Base-by-base conservation (phyloP, 2,329 filamentous ascomycete genomes). In the Apiospora sp. region DNA sequence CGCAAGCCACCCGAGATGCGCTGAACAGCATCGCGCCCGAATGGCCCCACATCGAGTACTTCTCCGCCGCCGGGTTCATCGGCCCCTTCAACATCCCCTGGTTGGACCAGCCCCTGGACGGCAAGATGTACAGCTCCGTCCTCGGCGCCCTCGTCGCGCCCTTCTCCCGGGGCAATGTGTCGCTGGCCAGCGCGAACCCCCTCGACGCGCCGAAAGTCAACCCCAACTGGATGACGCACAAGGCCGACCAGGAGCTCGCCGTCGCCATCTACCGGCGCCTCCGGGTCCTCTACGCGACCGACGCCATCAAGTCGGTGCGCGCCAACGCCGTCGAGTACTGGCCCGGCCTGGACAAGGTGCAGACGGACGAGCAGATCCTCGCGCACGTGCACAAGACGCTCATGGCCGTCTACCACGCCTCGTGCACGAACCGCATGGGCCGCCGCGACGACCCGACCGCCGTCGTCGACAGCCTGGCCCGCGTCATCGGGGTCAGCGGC, bases 351-450 rank as follows among this genome's bases (percentile, higher is more conserved):
- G 46, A 24, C 3, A 74, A 82, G 37, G 75, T 84, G 30, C 75
- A 84, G 30, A 83, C 82, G 0, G 85, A 88, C 72, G 81, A 75
- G 34, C 78, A 87, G 71, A 84, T 89, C 14, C 75, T 85, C 46
- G 76, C 78, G 7, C 73, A 80, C 43, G 77, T 84, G 43, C 76
- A 77, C 5, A 76, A 75, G 19, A 79, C n/a, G 19, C 71, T 81
- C n/a, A 80, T 77, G 72, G 79, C 79, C 0, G 72, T 83, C n/a
- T 82, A 54, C 46, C 76, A 77, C 49, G 75, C 70, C 1, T 37
- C 73, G 1, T 73, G 71, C 67, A 77, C 76, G 1, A 75, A 73
- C 27, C 37, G 58, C 10, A 77, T 77, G 76, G 76, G 75, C 0
- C 30, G n/a, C 10, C 34, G 24, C 4, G 71, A 68, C 16, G 75